Evolutionary conservation across 2,329 filamentous ascomycete genomes (phyloP).

Genomic region (Epicoccum nigrum): DNA sequence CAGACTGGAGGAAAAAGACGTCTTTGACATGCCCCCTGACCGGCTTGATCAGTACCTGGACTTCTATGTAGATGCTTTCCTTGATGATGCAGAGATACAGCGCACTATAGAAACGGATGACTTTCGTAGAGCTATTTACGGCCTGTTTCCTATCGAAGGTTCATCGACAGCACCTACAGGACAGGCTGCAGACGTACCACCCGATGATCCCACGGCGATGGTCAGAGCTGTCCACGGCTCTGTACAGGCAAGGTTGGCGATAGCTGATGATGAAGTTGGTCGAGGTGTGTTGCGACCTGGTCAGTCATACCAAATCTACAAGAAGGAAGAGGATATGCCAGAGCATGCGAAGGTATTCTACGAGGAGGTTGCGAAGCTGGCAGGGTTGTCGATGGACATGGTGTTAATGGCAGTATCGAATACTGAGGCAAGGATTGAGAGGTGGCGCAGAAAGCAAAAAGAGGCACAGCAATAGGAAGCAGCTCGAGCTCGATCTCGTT

Average conservation of each 20-base stretch:
- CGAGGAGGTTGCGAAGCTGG: slow-evolving; percentile 56
- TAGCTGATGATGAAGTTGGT: slow-evolving; percentile 44
- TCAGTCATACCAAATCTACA: slow-evolving; percentile 57
- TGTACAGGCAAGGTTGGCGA: slow-evolving; percentile 48
- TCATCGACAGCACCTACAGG: not conserved
- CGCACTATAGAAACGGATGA: slow-evolving; percentile 45
- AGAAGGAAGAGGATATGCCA: slow-evolving; percentile 55
- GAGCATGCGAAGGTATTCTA: slow-evolving; percentile 56
- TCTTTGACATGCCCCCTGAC: slow-evolving; percentile 64
- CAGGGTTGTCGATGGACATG: slow-evolving; percentile 57
- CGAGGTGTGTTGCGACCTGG: slow-evolving; percentile 52
- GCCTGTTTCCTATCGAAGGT: slow-evolving; percentile 49
- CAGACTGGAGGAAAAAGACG: slow-evolving; percentile 66
- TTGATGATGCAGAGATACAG: slow-evolving; percentile 53
- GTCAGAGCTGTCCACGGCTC: slow-evolving; percentile 52
- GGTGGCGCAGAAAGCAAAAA: slow-evolving; percentile 29
- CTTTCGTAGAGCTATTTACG: slow-evolving; percentile 49
- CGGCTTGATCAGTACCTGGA: slow-evolving; percentile 78
- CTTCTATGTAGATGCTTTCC: slow-evolving; percentile 73
- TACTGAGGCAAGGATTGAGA: slow-evolving; percentile 51
- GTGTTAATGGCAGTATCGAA: slow-evolving; percentile 58
- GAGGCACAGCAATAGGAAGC: not conserved
- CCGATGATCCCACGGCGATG: slow-evolving; percentile 40
- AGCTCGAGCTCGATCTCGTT: too few relatives aligned
- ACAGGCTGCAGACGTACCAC: slow-evolving; percentile 5